phyloP scores from a whole-genome alignment of 345 rosid species.

The Schrenkiella parvula region DNA sequence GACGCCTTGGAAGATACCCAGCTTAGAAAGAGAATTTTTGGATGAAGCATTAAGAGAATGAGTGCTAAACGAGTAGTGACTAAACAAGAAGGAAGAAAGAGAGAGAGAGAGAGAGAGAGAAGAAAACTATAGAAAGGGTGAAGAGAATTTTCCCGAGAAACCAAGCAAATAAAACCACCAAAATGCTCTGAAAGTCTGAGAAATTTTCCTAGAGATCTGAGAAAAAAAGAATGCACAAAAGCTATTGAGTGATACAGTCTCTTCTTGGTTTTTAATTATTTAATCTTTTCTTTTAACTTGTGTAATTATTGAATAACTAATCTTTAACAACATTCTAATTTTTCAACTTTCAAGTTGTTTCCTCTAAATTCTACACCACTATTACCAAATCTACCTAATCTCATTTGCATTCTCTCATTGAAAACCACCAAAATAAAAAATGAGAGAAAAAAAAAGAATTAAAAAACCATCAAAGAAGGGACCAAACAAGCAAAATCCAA shows the following conservation, averaged over 20 bases:
- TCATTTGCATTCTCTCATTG: not conserved
- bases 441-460: not conserved
- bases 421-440: not conserved
- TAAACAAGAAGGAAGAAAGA: not conserved
- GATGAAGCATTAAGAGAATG: constrained; percentile 34
- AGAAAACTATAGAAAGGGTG: not conserved
- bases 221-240: constrained; percentile 31
- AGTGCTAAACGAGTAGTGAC: constrained; percentile 28
- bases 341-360: constrained; percentile 44
- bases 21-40: constrained; percentile 23
- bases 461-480: constrained; percentile 26
- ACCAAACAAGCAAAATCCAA: constrained; percentile 46
- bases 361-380: constrained; percentile 36
- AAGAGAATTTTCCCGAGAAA: constrained; percentile 51
- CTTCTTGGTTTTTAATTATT: not conserved
- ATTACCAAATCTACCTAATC: constrained; percentile 30
- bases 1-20: constrained; percentile 24
- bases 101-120: constrained; percentile 14
- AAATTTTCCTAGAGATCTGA: constrained; percentile 82
- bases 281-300: not conserved
- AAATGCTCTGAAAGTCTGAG: constrained; percentile 54
- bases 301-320: constrained; percentile 14
- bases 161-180: constrained; percentile 34
- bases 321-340: constrained; percentile 24
- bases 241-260: constrained; percentile 12